These are phyloP conservation scores for Hemisphaericaspora xylanilytica DNA, from an alignment of 1,139 yeast genomes.

Conservation along the genomic window DNA sequence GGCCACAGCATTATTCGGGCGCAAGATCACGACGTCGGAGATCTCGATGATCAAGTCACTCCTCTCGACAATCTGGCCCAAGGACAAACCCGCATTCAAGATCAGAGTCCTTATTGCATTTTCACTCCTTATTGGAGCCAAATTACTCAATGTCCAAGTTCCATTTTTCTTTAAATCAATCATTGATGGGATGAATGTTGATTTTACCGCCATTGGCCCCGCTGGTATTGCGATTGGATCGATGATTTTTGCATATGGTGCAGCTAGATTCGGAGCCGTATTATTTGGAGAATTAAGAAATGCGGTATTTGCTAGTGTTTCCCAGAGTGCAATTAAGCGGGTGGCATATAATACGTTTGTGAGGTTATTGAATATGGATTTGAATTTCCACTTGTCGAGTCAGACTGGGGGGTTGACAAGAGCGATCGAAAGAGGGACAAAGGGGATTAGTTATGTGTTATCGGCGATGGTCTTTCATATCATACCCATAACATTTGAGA, in stretches of 20 bases:
- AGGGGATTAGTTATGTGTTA: slow-evolving; percentile 90
- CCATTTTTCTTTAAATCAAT: slow-evolving; percentile 91
- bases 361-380: slow-evolving; percentile 79
- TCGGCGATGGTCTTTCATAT: slow-evolving; percentile 97
- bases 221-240: slow-evolving; percentile 65
- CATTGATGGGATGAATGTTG: slow-evolving; percentile 89
- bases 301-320: slow-evolving; percentile 93
- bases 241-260: slow-evolving; percentile 84
- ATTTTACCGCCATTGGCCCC: slow-evolving; percentile 69
- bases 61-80: slow-evolving; percentile 87
- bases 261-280: slow-evolving; percentile 92
- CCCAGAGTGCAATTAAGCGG: slow-evolving; percentile 88
- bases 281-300: slow-evolving; percentile 90
- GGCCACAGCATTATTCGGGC: slow-evolving; percentile 21
- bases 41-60: slow-evolving; percentile 60
- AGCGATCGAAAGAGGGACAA: slow-evolving; percentile 97
- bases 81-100: slow-evolving; percentile 65
- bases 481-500: slow-evolving; percentile 88
- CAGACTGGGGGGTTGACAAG: slow-evolving; percentile 97
- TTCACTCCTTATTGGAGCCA: slow-evolving; percentile 70
- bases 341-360: slow-evolving; percentile 87
- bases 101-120: slow-evolving; percentile 76
- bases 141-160: slow-evolving; percentile 87
- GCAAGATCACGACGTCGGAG: slow-evolving; percentile 46
- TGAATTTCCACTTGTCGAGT: slow-evolving; percentile 83